Evolutionary conservation across 2,329 filamentous ascomycete genomes (phyloP).

Genomic region (Aspergillus pseudoglaucus): DNA sequence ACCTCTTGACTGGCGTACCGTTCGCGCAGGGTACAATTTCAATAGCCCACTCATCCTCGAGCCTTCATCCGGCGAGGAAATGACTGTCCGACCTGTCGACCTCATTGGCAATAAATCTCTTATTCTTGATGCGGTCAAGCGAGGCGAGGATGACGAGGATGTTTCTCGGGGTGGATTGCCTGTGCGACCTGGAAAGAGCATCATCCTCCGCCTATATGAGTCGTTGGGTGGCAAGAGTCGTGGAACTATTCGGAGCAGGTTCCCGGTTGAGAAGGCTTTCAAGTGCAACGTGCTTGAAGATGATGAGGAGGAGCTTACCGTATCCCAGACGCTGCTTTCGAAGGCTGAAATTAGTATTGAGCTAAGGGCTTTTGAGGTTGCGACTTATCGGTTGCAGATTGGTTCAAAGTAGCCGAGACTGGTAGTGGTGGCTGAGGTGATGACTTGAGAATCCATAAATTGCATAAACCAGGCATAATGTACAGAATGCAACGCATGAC

Average conservation of each 20-base stretch:
- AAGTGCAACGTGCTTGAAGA: conserved; percentile 90
- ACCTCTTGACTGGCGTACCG: conserved; percentile 62
- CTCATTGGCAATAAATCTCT: conserved; percentile 63
- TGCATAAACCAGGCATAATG: neutral
- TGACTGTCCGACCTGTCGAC: conserved; percentile 51
- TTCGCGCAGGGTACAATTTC: conserved; percentile 82
- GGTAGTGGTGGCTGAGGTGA: neutral
- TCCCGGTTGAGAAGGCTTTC: conserved; percentile 68
- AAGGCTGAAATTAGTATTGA: conserved; percentile 51
- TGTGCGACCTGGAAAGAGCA: conserved; percentile 63
- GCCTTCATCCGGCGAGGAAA: conserved; percentile 24
- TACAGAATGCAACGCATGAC: neutral
- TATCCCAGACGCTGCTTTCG: too few species aligned
- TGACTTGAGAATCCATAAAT: conserved; percentile 7
- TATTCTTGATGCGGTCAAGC: conserved; percentile 83
- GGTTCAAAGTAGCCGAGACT: conserved; percentile 22
- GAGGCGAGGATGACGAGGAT: conserved; percentile 81
- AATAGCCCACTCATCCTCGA: conserved; percentile 69
- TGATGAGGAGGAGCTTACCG: conserved; percentile 55
- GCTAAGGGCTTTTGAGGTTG: conserved; percentile 77
- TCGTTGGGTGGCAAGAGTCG: conserved; percentile 73
- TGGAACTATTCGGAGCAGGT: conserved; percentile 61
- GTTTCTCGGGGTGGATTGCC: conserved; percentile 53
- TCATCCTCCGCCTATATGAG: conserved; percentile 83
- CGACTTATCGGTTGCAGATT: conserved; percentile 64